Evolutionary conservation across 2,329 filamentous ascomycete species (phyloP).

Genomic region (Phialophora verrucosa): DNA sequence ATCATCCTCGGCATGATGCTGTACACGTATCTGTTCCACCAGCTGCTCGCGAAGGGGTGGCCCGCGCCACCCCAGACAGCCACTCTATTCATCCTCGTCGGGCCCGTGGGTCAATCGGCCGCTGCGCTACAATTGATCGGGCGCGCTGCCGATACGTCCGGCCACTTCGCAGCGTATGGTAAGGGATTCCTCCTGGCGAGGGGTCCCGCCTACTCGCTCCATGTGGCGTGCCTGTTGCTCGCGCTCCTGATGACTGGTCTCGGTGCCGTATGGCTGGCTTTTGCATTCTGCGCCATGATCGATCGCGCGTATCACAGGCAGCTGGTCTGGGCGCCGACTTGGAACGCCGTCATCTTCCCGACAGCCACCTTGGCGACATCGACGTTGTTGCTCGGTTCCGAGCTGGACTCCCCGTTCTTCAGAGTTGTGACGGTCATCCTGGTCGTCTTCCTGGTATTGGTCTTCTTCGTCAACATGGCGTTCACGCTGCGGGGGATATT

Average conservation of each 20-base stretch:
- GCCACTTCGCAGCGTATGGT: constrained; percentile 45
- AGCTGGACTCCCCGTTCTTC: constrained; percentile 49
- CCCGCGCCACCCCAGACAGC: constrained; percentile 38
- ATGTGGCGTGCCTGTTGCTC: constrained; percentile 45
- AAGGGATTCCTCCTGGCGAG: constrained; percentile 45
- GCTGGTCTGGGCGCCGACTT: constrained; percentile 32
- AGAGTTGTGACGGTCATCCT: constrained; percentile 48
- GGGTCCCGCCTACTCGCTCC: constrained; percentile 44
- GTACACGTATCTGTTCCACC: constrained; percentile 41
- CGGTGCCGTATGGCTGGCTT: constrained; percentile 52
- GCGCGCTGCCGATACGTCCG: constrained; percentile 41
- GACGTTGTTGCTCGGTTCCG: constrained; percentile 45
- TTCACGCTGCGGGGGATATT: constrained; percentile 44
- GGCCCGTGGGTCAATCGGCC: constrained; percentile 46
- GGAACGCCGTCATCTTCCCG: constrained; percentile 38
- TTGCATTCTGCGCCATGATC: constrained; percentile 43
- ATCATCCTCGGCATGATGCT: constrained; percentile 44
- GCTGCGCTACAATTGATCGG: constrained; percentile 49
- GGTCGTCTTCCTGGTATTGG: constrained; percentile 45
- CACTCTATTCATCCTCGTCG: constrained; percentile 50
- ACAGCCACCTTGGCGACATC: constrained; percentile 33
- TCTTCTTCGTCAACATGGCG: constrained; percentile 43
- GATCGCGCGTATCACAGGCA: constrained; percentile 24
- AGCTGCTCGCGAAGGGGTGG: constrained; percentile 34
- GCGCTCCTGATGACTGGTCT: constrained; percentile 51